Base-by-base conservation (phyloP, 2,329 filamentous ascomycete genomes). In the Diaporthe sp. region DNA sequence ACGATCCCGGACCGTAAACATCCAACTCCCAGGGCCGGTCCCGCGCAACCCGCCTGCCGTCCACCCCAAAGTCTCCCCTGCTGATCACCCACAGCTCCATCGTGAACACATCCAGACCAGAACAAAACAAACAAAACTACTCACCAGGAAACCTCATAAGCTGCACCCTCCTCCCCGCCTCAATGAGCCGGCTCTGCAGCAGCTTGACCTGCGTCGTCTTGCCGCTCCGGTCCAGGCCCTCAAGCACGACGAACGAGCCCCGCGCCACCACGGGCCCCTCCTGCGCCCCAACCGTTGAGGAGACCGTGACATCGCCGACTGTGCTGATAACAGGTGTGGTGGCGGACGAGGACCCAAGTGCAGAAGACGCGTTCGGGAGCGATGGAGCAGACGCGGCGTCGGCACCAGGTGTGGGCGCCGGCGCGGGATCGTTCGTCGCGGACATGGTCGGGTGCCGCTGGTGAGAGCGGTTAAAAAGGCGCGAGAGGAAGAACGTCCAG, bases 171-270 rank as follows among this genome's bases (percentile, higher is more conserved):
- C 83, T 82, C 7, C 89, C 89, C 72, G 85, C 84, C 79, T 88
- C 86, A 9, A 87, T 83, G 75, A 91, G 87, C 31, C 86, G 82
- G 84, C 90, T 84, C 84, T 90, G 88, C 70, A 98, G 87, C 61
- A 92, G 85, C 80, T 92, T 90, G 79, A 95, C 96, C 89, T 98
- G 96, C 46, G 95, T 98, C 31, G 95, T 96, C 88, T 98, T 98
- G 74, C 96, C 96, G 58, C 95, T 95, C 78, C 95, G 92, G 81
- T 98, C 96, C 77, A 98, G 88, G 2, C 96, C 96, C 86, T 98
- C 96, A 74, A 98, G 91, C 6, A 96, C 94, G 72, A 98, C 90
- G 44, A 98, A 90, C 17, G 92, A 91, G 62, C 95, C 95, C 12
- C 76, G 53, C 10, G 46, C 57, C 2, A 44, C 61, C 1, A 25